Base-by-base conservation (phyloP, 345 rosid species). In the Anacardium occidentale region DNA sequence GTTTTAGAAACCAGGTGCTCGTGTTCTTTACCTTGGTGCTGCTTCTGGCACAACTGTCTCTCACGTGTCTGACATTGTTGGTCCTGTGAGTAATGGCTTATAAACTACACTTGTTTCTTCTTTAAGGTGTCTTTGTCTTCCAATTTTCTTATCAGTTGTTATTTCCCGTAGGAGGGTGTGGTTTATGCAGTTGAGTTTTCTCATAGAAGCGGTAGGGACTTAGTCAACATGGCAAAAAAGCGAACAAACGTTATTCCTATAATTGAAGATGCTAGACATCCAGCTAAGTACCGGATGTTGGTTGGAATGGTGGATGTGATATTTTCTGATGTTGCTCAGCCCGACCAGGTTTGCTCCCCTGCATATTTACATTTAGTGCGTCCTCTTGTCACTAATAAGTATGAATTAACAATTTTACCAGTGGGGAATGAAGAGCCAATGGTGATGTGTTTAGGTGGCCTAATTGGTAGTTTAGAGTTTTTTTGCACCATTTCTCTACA, bases 41-140 rank as follows among this genome's bases (percentile, higher is more conserved):
- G 99, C 99, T 73, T 96, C 99, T 29, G 99, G 99, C 24, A 96
- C 99, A 17, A 93, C 98, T n/a, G 99, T 96, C 21, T 96, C 99
- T 32, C 99, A 96, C 70, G 99, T 96, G 0, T 96, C 99, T 24
- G 99, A 93, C 45, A 14, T 96, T 70, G 98, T 93, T 84, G 98
- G 99, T 51, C 99, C 97, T 53, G 98, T 95, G 83, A 83, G 96
- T 77, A 17, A 56, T 26, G 1, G 21, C 59, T 44, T 17, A 53
- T 7, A 2, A 3, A 6, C 0, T 64, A 0, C 4, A 7, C 24
- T 32, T 70, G 7, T 20, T 29, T 34, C 34, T 42, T 70, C 8
- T 20, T 29, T 22, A 8, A 11, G 18, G 2, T 45, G 4, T 52
- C 13, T 51, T 3, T 12, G 34, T 20, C 10, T 10, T 0, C 1